Evolutionary conservation across 768 basidiomycete species (phyloP).

Genomic region (Rossbeevera mucosa): DNA sequence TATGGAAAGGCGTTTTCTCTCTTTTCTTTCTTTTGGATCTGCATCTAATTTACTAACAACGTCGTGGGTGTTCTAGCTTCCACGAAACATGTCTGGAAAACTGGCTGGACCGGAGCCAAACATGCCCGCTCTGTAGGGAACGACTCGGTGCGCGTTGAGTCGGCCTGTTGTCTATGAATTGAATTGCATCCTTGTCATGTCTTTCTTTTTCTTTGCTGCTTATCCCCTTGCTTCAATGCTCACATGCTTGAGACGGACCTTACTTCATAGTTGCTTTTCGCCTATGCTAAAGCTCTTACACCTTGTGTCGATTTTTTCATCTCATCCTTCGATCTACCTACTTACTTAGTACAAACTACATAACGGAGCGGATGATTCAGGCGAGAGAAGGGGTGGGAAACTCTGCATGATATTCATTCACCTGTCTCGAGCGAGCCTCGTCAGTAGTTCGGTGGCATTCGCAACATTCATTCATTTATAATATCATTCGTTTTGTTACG

Average conservation of each 20-base stretch:
- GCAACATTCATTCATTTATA: conserved; percentile 24
- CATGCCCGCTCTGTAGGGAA: conserved; percentile 64
- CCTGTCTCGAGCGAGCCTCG: conserved; percentile 2
- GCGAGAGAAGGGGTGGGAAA: background rate
- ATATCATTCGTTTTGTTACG: conserved; percentile 24
- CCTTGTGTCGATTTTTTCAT: background rate
- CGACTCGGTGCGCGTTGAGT: conserved; percentile 32
- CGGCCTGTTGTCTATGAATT: background rate
- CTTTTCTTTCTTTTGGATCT: background rate
- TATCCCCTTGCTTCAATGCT: background rate
- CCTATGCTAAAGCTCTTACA: conserved; percentile 12
- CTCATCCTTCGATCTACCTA: background rate
- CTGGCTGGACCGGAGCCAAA: conserved; percentile 57
- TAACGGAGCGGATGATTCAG: background rate
- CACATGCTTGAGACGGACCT: background rate
- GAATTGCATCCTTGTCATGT: background rate
- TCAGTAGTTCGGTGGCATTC: conserved; percentile 8
- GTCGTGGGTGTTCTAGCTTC: conserved; percentile 32
- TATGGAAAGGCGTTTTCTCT: background rate
- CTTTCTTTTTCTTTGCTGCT: background rate
- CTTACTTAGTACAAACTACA: conserved; percentile 6
- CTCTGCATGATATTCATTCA: conserved; percentile 3
- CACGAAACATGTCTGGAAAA: conserved; percentile 59
- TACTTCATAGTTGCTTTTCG: background rate
- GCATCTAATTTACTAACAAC: background rate